Evolutionary conservation across 345 rosid genomes (phyloP), one percentile per base, ranked within the genome.

Genomic region (Clarkia xantiana): DNA sequence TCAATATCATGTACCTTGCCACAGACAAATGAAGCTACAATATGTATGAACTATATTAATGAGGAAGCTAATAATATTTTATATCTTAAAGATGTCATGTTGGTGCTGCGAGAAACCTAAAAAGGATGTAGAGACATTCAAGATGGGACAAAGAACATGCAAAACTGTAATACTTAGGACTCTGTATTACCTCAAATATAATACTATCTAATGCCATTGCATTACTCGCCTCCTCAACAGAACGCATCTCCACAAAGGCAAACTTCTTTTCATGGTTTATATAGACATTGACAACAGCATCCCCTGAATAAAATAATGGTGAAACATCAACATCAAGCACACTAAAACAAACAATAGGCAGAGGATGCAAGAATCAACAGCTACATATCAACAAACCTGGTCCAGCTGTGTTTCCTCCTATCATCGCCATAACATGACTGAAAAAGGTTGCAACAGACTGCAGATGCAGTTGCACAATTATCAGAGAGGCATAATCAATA

Each of bases 181-280:
- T 29, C 36, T 1, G 1, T 18, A 49, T 19, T 56, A 87, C 99
- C 96, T 87, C 95, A 59, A 93, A 76, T 43, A 84, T 87, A 45
- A 93, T 87, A 52, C 99, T 95, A 67, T 93, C 99, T 63, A 93
- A 67, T 49, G 99, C 90, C 99, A 93, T 93, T 40, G 96, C 99
- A 65, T 93, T 93, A 66, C 99, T 93, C 47, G 99, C 99, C 85
- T 93, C 99, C 76, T 93, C 99, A 55, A 93, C 99, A 46, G 99
- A 93, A 71, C 99, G 84, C 99, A 87, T 93, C 76, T 93, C 99
- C 56, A 93, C 99, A 74, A 93, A 93, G 48, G 99, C 99, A 25
- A 93, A 93, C 72, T 93, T 93, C 90, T 93, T 93, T 71, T 93
- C 99, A 52, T 93, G 96, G 71, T 87, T 93, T 54, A 93, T 87